Evolutionary conservation across 2,329 filamentous ascomycete genomes (phyloP), one percentile per base, ranked within the genome.

Genomic region (Phyllosticta citribraziliensis): DNA sequence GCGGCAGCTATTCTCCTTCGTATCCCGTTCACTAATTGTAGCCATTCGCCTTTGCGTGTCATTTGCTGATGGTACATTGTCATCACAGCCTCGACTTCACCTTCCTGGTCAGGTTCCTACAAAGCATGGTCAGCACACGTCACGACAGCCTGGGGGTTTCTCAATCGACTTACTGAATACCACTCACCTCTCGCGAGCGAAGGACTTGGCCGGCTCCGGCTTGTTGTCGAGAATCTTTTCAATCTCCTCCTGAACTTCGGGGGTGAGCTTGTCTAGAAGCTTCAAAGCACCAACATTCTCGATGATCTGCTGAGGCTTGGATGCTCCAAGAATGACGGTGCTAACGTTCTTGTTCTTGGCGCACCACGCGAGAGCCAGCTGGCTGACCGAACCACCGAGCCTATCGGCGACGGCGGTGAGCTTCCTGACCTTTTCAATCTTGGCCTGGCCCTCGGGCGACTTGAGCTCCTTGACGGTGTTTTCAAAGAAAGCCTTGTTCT

Each of bases 311-410:
- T 76, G 67, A 27, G 76, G 72, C 70, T 80, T 80, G 20, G 76
- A 79, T 3, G 78, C 78, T 52, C 82, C 81, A 9, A 82, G 75
- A 58, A 84, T 84, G 66, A 84, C 80, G 0, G 79, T 81, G 65
- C 73, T 76, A 58, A 85, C 83, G 62, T 84, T 80, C 33, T 77
- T 74, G 69, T 86, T 85, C 73, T 81, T 84, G 27, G 82, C 75
- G 55, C 74, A 75, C 83, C 83, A 86, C 0, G 83, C 83, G 35
- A 85, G 74, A n/a, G 81, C 77, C 8, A 86, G 75, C 62, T 83
- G 80, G 3, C 79, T 70, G 9, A 74, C 75, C 33, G 69, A 79
- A 62, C 73, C 78, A 60, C 76, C 79, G 2, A 81, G 72, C 68
- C 72, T 75, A 68, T 81, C 78, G 6, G 79, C 79, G 58, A 81